Evolutionary conservation across 345 rosid species (phyloP), one percentile per base, ranked within the genome.

Genomic region (Eutrema heterophyllum): DNA sequence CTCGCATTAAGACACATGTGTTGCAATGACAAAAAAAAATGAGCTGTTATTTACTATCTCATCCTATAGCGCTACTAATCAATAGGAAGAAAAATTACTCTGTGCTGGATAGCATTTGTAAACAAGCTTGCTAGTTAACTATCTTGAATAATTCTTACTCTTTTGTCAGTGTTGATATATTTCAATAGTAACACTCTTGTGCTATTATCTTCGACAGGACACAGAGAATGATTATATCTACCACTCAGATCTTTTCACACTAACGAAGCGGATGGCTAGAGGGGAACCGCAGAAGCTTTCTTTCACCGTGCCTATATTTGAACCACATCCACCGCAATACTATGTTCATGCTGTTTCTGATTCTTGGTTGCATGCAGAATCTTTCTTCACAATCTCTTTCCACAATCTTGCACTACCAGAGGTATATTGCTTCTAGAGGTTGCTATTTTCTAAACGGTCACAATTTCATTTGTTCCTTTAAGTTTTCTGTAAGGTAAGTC

Each of bases 251-350:
- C 90, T 91, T 74, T 91, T 91, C 76, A 83, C 95, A 13, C 83
- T 94, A 79, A 94, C 98, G 3, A 94, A 94, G 81, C 80, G 84
- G 66, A 85, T 84, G 93, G 89, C 96, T 77, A 81, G 88, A 67
- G 95, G 95, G 70, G 93, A 89, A 69, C 83, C 98, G 16, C 97
- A 88, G 78, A 89, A 86, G 84, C 96, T 94, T 72, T 86, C 96
- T 73, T 94, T 91, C 75, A 89, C 96, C 5, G 93, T 94, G 68
- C 98, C 98, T 6, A 91, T 94, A 75, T 94, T 94, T 82, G 98
- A 91, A 81, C 98, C 98, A 48, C 98, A 94, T 75, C 98, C 98
- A 29, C 96, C 97, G 1, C 98, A 94, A 71, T 94, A 91, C 83
- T 94, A 84, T 80, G 88, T 94, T 77, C 95, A 87, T 75, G 98